Evolutionary conservation across 2,329 filamentous ascomycete genomes (phyloP).

Genomic region (Blastomyces parvus): DNA sequence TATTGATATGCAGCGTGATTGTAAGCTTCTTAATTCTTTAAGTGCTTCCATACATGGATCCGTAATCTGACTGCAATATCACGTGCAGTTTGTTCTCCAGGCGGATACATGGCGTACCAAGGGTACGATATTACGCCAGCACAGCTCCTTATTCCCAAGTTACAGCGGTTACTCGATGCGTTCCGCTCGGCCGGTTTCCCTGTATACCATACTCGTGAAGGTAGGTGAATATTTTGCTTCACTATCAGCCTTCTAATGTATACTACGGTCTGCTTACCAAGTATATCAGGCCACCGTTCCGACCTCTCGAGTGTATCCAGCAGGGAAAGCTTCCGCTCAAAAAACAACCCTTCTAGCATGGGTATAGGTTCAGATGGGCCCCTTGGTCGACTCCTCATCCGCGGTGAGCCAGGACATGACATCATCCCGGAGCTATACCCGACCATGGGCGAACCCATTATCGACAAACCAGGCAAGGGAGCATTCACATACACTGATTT

Average conservation of each 20-base stretch:
- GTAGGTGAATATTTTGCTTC: conserved; percentile 18
- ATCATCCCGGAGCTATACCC: conserved; percentile 47
- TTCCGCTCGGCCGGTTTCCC: conserved; percentile 35
- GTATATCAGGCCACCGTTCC: conserved; percentile 35
- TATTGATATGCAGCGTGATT: conserved; percentile 43
- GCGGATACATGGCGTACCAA: conserved; percentile 39
- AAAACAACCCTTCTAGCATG: conserved; percentile 43
- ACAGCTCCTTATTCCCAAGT: conserved; percentile 33
- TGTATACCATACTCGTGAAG: conserved; percentile 40
- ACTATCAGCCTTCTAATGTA: neutral
- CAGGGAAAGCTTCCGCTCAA: conserved; percentile 46
- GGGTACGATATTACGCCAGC: conserved; percentile 36
- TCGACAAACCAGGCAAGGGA: conserved; percentile 47
- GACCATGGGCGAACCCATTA: conserved; percentile 39
- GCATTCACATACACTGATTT: conserved; percentile 48
- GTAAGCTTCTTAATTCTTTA: conserved; percentile 23
- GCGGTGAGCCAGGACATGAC: conserved; percentile 50
- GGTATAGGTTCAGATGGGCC: conserved; percentile 47
- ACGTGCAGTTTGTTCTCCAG: conserved; percentile 34
- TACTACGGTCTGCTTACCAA: neutral
- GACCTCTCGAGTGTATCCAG: conserved; percentile 48
- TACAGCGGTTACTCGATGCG: conserved; percentile 31
- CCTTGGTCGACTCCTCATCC: conserved; percentile 48
- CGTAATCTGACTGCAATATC: neutral
- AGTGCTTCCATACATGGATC: neutral